A percentile compares a stretch with the other conserved stretches of the same genome.
phyloP scores from a whole-genome alignment of 257 asterid genomes.

The Capsicum pubescens region DNA sequence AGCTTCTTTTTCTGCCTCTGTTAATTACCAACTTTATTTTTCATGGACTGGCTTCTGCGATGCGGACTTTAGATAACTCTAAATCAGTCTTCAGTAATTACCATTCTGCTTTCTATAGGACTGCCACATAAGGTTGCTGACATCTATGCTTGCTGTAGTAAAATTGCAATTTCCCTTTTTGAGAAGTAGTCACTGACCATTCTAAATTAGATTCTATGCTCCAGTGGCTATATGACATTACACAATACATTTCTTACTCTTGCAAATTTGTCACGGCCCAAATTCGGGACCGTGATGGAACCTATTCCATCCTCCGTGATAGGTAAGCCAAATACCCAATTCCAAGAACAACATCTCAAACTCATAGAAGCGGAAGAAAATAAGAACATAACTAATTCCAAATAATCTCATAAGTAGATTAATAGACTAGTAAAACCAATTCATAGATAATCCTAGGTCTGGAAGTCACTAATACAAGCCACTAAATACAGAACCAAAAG shows the following conservation, averaged over 20 bases:
- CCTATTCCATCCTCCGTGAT: too few species aligned
- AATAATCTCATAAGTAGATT: too few species aligned
- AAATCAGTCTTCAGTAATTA: not conserved
- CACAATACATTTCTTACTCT: not conserved
- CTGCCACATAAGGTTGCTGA: not conserved
- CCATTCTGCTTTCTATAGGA: not conserved
- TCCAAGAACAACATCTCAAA: too few species aligned
- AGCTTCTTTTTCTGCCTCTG: not conserved
- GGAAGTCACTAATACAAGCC: too few species aligned
- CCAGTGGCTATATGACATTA: not conserved
- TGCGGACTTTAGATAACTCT: not conserved
- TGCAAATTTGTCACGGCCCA: not conserved
- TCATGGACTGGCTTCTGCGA: not conserved
- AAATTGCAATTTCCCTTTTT: not conserved
- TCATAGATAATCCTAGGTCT: too few species aligned
- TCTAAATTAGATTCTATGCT: not conserved
- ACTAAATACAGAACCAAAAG: too few species aligned
- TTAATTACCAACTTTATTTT: not conserved
- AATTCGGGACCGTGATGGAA: too few species aligned
- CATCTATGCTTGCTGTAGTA: not conserved
- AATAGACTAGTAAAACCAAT: too few species aligned
- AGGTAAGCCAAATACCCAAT: too few species aligned
- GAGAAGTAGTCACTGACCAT: slow-evolving; percentile 7
- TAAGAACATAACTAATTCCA: too few species aligned
- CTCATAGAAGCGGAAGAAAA: too few species aligned